A percentile compares a stretch with the other conserved stretches of the same genome.
phyloP scores from a whole-genome alignment of 495 filamentous ascomycete genomes.

The Bacidia rubella region DNA sequence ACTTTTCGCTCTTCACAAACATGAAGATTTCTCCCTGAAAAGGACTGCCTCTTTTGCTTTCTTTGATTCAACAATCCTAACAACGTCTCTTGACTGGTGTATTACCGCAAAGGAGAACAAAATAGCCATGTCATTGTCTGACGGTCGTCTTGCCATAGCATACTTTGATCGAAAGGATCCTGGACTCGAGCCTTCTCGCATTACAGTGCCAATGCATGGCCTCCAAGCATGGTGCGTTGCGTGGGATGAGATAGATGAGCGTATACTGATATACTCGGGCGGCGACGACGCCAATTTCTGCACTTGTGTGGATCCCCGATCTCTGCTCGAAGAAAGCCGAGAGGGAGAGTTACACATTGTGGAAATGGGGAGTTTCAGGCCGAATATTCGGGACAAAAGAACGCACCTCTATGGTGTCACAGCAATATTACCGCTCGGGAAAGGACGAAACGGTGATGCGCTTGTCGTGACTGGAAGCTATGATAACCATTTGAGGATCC shows the following conservation, averaged over 20 bases:
- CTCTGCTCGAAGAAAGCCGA: not conserved
- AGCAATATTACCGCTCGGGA: slow-evolving; percentile 51
- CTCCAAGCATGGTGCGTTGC: slow-evolving; percentile 58
- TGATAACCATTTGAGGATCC: slow-evolving; percentile 57
- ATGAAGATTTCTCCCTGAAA: slow-evolving; percentile 13
- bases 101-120: slow-evolving; percentile 12
- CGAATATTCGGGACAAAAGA: slow-evolving; percentile 28
- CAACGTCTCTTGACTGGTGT: slow-evolving; percentile 64
- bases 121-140: slow-evolving; percentile 56
- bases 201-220: slow-evolving; percentile 21
- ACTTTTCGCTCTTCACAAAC: slow-evolving; percentile 37
- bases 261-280: slow-evolving; percentile 41
- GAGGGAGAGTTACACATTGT: not conserved
- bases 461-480: slow-evolving; percentile 80
- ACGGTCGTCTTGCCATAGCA: slow-evolving; percentile 45
- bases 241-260: slow-evolving; percentile 26
- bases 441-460: slow-evolving; percentile 28
- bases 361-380: slow-evolving; percentile 17
- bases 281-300: slow-evolving; percentile 46
- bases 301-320: slow-evolving; percentile 2
- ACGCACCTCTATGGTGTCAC: slow-evolving; percentile 78
- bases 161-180: slow-evolving; percentile 9
- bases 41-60: slow-evolving; percentile 21
- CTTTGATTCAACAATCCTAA: slow-evolving; percentile 40
- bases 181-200: not conserved